Evolutionary conservation across 768 basidiomycete genomes (phyloP).

Genomic region (Suillus clintonianus): DNA sequence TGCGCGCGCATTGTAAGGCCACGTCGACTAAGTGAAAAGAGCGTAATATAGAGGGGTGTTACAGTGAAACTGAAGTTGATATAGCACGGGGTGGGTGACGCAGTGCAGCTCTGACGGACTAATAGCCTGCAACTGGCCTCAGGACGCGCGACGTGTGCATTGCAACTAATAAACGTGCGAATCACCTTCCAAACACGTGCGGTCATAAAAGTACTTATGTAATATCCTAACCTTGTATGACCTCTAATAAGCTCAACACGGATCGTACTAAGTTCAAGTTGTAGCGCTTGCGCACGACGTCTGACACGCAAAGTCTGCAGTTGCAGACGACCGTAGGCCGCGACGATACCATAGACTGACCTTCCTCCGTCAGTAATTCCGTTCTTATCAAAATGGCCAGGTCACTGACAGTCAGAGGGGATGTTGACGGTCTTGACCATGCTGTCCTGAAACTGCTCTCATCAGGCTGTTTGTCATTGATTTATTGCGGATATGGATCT

Average conservation of each 20-base stretch:
- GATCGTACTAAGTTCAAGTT: neutral
- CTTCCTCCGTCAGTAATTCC: neutral
- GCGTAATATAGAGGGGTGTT: conserved; percentile 1
- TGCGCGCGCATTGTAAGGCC: conserved; percentile 69
- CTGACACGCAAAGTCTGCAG: neutral
- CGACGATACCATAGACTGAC: neutral
- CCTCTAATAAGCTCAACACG: neutral
- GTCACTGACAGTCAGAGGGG: neutral
- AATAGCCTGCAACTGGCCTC: neutral
- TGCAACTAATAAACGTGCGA: conserved; percentile 17
- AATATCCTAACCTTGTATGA: neutral
- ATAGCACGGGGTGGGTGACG: conserved; percentile 1
- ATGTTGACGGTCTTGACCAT: neutral
- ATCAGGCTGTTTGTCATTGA: neutral
- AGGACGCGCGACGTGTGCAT: neutral
- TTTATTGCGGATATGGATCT: neutral
- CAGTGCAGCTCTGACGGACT: neutral
- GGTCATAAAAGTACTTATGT: neutral
- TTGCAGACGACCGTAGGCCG: neutral
- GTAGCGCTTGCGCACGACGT: neutral
- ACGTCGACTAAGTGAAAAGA: neutral
- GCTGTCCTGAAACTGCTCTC: neutral
- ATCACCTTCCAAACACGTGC: conserved; percentile 15
- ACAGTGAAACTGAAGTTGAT: conserved; percentile 3
- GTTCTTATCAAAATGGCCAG: neutral